A percentile compares a stretch with the other conserved stretches of the same genome.
Conservation (phyloP, 169 alveolate genomes). For the Babesia bigemina region DNA sequence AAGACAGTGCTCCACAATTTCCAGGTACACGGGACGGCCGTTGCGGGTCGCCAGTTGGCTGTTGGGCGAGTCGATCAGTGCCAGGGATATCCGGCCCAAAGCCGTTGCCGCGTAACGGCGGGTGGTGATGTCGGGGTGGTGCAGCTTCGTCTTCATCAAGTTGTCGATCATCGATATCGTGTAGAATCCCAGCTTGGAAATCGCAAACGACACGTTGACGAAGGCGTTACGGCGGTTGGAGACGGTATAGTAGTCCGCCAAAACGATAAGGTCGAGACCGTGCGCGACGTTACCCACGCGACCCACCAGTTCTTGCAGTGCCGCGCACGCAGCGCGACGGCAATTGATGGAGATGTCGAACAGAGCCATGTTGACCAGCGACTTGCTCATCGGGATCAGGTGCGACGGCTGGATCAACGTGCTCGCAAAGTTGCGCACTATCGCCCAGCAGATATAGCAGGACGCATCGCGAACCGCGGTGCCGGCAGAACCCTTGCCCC, state of each 20-base stretch:
- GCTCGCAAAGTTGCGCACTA: constrained; percentile 33
- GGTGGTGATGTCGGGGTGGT: constrained; percentile 59
- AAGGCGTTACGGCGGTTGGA: constrained; percentile 53
- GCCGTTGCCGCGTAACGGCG: constrained; percentile 44
- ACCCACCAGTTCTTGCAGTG: constrained; percentile 65
- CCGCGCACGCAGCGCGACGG: constrained; percentile 64
- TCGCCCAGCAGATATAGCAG: constrained; percentile 66
- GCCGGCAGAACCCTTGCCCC: constrained; percentile 66
- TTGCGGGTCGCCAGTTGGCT: constrained; percentile 31
- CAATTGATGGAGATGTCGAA: constrained; percentile 59
- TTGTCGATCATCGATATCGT: constrained; percentile 53
- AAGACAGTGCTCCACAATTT: constrained; percentile 15
- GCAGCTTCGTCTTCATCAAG: constrained; percentile 44
- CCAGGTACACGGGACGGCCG: constrained; percentile 27
- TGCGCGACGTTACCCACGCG: constrained; percentile 47
- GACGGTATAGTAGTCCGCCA: constrained; percentile 57
- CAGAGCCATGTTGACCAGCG: constrained; percentile 53
- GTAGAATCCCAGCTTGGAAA: constrained; percentile 51
- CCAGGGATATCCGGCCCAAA: constrained; percentile 27
- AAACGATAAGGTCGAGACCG: constrained; percentile 44
- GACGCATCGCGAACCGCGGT: constrained; percentile 60
- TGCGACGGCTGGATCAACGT: constrained; percentile 17
- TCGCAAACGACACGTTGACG: constrained; percentile 25
- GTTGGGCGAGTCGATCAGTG: constrained; percentile 27
- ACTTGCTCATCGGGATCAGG: constrained; percentile 43